These are phyloP conservation scores for Karstenula rhodostoma DNA, from an alignment of 2,329 filamentous ascomycete species.

Conservation along the genomic window DNA sequence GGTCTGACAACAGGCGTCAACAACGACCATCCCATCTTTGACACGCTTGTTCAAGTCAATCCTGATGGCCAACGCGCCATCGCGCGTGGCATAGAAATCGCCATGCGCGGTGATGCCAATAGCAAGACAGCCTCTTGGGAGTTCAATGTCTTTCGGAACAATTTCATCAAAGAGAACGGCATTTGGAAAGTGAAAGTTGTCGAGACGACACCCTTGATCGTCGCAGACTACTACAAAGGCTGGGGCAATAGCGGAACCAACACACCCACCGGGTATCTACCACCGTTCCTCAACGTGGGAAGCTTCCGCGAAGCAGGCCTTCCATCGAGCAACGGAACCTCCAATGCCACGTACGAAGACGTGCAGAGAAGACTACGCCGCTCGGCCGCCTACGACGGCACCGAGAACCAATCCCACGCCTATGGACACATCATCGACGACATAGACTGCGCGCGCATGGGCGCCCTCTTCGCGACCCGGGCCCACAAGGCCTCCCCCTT, in stretches of 20 bases:
- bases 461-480: slow-evolving; percentile 29
- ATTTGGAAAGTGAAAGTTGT: slow-evolving; percentile 29
- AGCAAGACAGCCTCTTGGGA: slow-evolving; percentile 31
- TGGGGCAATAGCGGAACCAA: slow-evolving; percentile 29
- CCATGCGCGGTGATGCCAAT: slow-evolving; percentile 33
- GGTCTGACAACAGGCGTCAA: slow-evolving; percentile 31
- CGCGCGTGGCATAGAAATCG: slow-evolving; percentile 33
- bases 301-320: neutral
- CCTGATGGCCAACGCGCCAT: slow-evolving; percentile 25
- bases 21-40: slow-evolving; percentile 37
- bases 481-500: slow-evolving; percentile 36
- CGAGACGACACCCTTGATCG: slow-evolving; percentile 29
- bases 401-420: slow-evolving; percentile 33
- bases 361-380: slow-evolving; percentile 29
- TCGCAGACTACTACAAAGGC: slow-evolving; percentile 34
- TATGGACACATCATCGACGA: slow-evolving; percentile 36
- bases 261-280: slow-evolving; percentile 20
- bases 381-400: slow-evolving; percentile 32
- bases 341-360: slow-evolving; percentile 19
- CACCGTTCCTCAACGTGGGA: slow-evolving; percentile 24
- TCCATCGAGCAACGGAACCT: neutral
- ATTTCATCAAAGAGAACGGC: slow-evolving; percentile 29
- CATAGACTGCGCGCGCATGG: slow-evolving; percentile 28
- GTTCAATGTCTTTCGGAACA: slow-evolving; percentile 35
- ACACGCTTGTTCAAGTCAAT: slow-evolving; percentile 31